phyloP scores from a whole-genome alignment of 176 grass and related monocot genomes.

The Rhynchospora pubera region DNA sequence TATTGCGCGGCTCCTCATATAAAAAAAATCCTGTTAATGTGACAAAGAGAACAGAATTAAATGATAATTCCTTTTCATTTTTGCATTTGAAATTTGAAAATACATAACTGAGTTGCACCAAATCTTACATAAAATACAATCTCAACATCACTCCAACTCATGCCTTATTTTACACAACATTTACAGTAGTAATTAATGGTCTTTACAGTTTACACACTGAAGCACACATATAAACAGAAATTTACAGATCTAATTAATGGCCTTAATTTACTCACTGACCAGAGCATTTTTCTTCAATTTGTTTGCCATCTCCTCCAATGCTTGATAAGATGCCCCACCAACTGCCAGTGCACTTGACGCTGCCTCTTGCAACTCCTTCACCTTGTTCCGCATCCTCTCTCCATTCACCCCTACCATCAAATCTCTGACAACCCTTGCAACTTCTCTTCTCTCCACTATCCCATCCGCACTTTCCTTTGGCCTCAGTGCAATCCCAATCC shows the following conservation, averaged over 20 bases:
- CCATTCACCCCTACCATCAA: constrained; percentile 33
- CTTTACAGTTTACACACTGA: too few species aligned
- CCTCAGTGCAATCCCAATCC: constrained; percentile 16
- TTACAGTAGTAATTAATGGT: too few species aligned
- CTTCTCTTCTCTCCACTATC: constrained; percentile 24
- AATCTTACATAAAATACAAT: background rate
- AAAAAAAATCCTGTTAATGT: too few species aligned
- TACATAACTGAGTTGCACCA: background rate
- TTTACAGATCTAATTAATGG: background rate
- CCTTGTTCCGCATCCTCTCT: background rate
- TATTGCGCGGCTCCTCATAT: too few species aligned
- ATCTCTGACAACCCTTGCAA: constrained; percentile 29
- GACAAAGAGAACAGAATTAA: background rate
- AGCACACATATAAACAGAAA: too few species aligned
- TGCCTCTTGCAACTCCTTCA: background rate
- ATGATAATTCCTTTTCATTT: background rate
- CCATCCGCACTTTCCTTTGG: background rate
- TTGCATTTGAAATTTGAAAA: background rate
- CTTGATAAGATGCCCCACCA: background rate
- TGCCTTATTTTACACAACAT: too few species aligned
- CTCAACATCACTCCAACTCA: too few species aligned
- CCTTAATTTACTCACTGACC: background rate
- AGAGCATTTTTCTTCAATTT: background rate
- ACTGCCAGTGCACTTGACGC: background rate
- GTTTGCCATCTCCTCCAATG: background rate